These are phyloP conservation scores for Thozetella sp. DNA, from an alignment of 495 filamentous ascomycete species.

Conservation along the genomic window DNA sequence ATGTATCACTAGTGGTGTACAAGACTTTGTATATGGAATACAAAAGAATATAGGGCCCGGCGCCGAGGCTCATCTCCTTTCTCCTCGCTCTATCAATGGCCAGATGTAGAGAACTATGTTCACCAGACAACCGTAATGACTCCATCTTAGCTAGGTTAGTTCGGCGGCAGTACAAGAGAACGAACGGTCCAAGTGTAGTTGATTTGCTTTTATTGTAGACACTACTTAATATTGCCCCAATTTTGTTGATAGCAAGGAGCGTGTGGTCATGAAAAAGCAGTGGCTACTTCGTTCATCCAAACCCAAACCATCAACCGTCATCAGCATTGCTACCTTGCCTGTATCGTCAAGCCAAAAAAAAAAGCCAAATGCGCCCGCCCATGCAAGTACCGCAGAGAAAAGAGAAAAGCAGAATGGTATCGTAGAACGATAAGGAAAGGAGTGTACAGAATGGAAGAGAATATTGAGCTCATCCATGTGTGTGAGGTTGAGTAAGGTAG, in stretches of 20 bases:
- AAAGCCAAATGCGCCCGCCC: not conserved
- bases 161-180: too few relatives aligned
- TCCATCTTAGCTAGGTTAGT: too few relatives aligned
- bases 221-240: not conserved
- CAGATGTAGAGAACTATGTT: too few relatives aligned
- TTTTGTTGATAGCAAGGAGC: slow-evolving; percentile 5
- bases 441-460: not conserved
- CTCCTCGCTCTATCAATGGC: too few relatives aligned
- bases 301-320: slow-evolving; percentile 2
- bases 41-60: not conserved
- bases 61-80: not conserved
- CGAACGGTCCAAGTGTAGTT: too few relatives aligned
- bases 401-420: not conserved
- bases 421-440: slow-evolving; percentile 3
- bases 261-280: slow-evolving; percentile 3
- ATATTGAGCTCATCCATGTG: not conserved
- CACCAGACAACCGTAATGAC: not conserved
- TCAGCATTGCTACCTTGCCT: not conserved
- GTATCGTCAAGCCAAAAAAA: slow-evolving; percentile 9
- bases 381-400: slow-evolving; percentile 11
- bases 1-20: slow-evolving; percentile 4
- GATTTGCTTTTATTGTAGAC: not conserved
- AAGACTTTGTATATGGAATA: slow-evolving; percentile 3
- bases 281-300: slow-evolving; percentile 5
- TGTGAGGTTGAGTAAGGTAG: slow-evolving; percentile 10